phyloP scores from a whole-genome alignment of 2,329 filamentous ascomycete species.

The Aaosphaeria pasadenensis region DNA sequence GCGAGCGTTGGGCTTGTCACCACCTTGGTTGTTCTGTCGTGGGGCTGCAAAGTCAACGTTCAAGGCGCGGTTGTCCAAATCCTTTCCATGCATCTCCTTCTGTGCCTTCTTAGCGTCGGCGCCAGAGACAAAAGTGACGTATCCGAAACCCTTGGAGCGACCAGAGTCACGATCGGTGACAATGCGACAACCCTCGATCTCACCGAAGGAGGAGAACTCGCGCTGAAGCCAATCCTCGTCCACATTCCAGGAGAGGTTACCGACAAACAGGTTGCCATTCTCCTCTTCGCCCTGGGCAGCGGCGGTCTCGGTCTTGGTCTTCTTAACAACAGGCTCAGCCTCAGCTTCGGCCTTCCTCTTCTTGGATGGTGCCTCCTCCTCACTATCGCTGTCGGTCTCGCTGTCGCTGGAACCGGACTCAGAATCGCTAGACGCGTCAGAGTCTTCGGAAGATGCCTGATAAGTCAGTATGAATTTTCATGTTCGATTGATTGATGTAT shows the following conservation, averaged over 20 bases:
- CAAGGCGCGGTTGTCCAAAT: constrained; percentile 71
- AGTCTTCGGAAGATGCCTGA: constrained; percentile 11
- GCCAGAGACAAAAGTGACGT: constrained; percentile 76
- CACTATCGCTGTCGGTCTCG: constrained; percentile 20
- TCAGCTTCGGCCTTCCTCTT: constrained; percentile 65
- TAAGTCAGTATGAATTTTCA: constrained; percentile 25
- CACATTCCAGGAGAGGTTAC: constrained; percentile 86
- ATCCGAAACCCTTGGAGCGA: constrained; percentile 90
- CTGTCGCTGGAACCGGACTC: constrained; percentile 20
- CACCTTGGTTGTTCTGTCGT: constrained; percentile 50
- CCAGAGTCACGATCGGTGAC: constrained; percentile 79
- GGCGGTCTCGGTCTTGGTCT: constrained; percentile 60
- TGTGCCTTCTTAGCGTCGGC: constrained; percentile 69
- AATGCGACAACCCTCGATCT: constrained; percentile 70
- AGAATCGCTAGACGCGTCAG: constrained; percentile 35
- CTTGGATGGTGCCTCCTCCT: constrained; percentile 50
- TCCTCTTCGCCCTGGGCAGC: constrained; percentile 44
- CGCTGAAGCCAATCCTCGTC: constrained; percentile 78
- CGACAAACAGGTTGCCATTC: constrained; percentile 75
- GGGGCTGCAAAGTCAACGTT: constrained; percentile 77
- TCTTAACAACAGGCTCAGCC: constrained; percentile 58
- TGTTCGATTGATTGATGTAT: constrained; percentile 2
- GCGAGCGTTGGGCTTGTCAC: constrained; percentile 51
- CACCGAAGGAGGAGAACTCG: constrained; percentile 78
- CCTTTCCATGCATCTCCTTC: constrained; percentile 69